phyloP scores from a whole-genome alignment of 306 rosid genomes.

The Cyamopsis tetragonoloba region DNA sequence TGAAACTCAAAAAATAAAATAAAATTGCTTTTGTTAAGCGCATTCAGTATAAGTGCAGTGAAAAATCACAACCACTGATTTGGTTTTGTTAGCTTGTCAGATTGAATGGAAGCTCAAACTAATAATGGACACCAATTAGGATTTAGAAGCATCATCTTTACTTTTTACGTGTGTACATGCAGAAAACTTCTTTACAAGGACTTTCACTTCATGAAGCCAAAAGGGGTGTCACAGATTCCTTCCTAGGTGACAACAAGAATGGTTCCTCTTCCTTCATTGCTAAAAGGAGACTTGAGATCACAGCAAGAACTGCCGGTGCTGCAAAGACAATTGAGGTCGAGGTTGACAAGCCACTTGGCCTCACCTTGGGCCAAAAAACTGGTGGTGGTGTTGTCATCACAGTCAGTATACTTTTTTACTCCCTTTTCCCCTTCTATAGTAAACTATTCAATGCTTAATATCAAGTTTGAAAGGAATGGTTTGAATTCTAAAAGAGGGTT shows the following conservation, averaged over 20 bases:
- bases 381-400: slow-evolving; percentile 77
- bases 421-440: background rate
- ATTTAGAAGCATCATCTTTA: background rate
- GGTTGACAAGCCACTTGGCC: slow-evolving; percentile 96
- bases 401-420: slow-evolving; percentile 42
- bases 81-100: too few species aligned
- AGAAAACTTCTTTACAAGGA: slow-evolving; percentile 78
- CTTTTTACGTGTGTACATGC: background rate
- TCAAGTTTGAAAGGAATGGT: background rate
- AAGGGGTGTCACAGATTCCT: slow-evolving; percentile 42
- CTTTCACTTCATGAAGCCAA: slow-evolving; percentile 69
- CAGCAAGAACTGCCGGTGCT: slow-evolving; percentile 85
- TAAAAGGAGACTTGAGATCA: slow-evolving; percentile 47
- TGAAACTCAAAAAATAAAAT: too few species aligned
- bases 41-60: too few species aligned
- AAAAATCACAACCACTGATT: too few species aligned
- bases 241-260: slow-evolving; percentile 27
- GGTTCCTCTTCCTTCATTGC: slow-evolving; percentile 17
- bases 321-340: slow-evolving; percentile 81
- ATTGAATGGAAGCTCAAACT: too few species aligned
- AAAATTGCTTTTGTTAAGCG: too few species aligned
- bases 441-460: background rate
- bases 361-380: slow-evolving; percentile 89
- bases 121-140: too few species aligned
- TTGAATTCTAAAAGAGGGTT: slow-evolving; percentile 11